These are phyloP conservation scores for Hirschfeldia incana DNA, from an alignment of 345 rosid species.

Conservation along the genomic window DNA sequence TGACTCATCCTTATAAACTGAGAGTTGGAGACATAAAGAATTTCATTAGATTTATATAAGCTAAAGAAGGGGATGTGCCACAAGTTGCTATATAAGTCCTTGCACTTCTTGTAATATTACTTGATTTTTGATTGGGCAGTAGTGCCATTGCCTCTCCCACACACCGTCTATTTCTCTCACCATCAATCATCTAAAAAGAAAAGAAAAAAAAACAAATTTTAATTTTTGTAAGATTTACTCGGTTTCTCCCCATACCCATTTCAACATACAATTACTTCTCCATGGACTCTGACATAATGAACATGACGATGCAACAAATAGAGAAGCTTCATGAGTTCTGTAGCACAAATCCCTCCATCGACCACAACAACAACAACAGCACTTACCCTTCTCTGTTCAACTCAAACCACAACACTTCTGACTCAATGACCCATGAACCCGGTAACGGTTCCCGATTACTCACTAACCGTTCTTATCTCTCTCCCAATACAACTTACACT, in stretches of 20 bases:
- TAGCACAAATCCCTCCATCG: slow-evolving; percentile 30
- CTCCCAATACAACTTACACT: slow-evolving; percentile 30
- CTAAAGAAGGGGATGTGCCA: slow-evolving; percentile 36
- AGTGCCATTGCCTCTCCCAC: slow-evolving; percentile 25
- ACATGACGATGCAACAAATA: slow-evolving; percentile 68
- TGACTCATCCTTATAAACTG: background rate
- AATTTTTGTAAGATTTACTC: slow-evolving; percentile 11
- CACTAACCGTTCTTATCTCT: slow-evolving; percentile 26
- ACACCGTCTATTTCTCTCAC: slow-evolving; percentile 32
- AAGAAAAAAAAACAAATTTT: slow-evolving; percentile 12
- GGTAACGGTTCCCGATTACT: slow-evolving; percentile 21
- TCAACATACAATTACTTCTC: slow-evolving; percentile 25
- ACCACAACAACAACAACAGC: slow-evolving; percentile 36
- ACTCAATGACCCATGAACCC: slow-evolving; percentile 27
- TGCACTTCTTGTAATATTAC: slow-evolving; percentile 28
- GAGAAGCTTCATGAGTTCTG: slow-evolving; percentile 63
- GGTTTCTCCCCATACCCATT: slow-evolving; percentile 34
- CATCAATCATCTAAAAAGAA: slow-evolving; percentile 20
- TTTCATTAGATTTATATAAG: slow-evolving; percentile 7
- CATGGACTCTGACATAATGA: slow-evolving; percentile 48
- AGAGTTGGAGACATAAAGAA: slow-evolving; percentile 24
- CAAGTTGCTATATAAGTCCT: slow-evolving; percentile 53
- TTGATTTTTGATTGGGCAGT: slow-evolving; percentile 40
- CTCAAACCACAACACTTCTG: slow-evolving; percentile 35
- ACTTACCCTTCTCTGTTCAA: slow-evolving; percentile 29